Evolutionary conservation across 371 early-diverging fungal genomes (phyloP), one percentile per base, ranked within the genome.

Genomic region (Mortierella polycephala): DNA sequence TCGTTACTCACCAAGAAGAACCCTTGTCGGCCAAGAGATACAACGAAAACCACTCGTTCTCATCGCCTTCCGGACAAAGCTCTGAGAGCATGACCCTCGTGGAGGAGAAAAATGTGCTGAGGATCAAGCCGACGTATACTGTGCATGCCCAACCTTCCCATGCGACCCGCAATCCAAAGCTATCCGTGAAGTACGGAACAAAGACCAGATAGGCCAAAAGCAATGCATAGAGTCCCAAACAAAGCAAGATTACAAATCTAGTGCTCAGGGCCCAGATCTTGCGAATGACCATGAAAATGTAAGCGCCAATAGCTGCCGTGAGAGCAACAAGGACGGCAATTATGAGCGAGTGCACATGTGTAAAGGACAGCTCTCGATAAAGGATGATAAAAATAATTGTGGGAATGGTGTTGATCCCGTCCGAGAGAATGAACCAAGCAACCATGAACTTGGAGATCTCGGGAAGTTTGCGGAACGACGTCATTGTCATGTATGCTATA

Each of bases 21-120:
- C 92, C 90, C 74, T 87, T 87, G 74, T 90, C 90, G 18, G 90
- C 87, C 49, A 91, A 83, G 49, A 86, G 74, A 64, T 82, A 86
- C n/a, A 88, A 20, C 30, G 82, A 74, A 58, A 86, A 88, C 69
- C 87, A 84, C 63, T 88, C 87, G 49, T 83, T 84, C 62, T 87
- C 88, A 50, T 80, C 75, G 7, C 87, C 87, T 4, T 66, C 65
- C 0, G 86, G 87, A n/a, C 83, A 64, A 46, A 87, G 54, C 23
- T 85, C 87, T 16, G 82, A 71, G 44, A 86, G 83, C 68, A 85
- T 47, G n/a, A 79, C 84, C 14, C 90, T 74, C 55, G 37, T 72
- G 13, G 69, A 64, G 0, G 68, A 60, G 13, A 68, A 72, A 21
- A 77, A 77, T 0, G 79, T 77, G 45, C 62, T 60, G 50, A 77